phyloP scores from a whole-genome alignment of 805 yeast species.

The Candida tibetensis region DNA sequence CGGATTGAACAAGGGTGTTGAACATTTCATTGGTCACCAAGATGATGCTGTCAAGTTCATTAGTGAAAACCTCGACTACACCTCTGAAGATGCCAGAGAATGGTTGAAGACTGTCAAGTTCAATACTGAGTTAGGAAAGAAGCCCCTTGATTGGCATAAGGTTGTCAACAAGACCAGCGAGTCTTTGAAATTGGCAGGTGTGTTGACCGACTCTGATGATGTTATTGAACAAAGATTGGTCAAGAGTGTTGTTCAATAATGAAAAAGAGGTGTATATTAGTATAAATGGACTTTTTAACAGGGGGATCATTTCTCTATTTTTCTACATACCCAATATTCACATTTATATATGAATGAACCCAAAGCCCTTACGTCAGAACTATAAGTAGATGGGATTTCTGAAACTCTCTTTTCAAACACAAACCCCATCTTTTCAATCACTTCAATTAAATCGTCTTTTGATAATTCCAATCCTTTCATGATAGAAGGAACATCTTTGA shows the following conservation, averaged over 20 bases:
- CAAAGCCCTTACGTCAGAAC: constrained; percentile 47
- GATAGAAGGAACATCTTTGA: constrained; percentile 30
- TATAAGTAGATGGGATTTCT: constrained; percentile 49
- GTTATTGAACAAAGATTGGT: constrained; percentile 27
- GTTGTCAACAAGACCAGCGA: constrained; percentile 55
- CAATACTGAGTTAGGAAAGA: constrained; percentile 37
- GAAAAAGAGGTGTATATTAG: too few relatives aligned
- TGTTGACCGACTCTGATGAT: constrained; percentile 34
- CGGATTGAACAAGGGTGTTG: constrained; percentile 65
- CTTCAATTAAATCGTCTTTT: constrained; percentile 49
- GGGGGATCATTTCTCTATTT: constrained; percentile 12
- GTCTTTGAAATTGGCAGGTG: constrained; percentile 64
- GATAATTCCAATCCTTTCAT: constrained; percentile 59
- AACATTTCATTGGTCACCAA: constrained; percentile 55
- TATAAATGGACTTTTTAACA: too few relatives aligned
- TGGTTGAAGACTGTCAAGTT: constrained; percentile 83
- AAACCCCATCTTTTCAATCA: constrained; percentile 52
- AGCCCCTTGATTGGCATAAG: constrained; percentile 44
- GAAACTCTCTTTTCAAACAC: constrained; percentile 42
- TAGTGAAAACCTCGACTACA: constrained; percentile 66
- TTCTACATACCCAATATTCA: constrained; percentile 65
- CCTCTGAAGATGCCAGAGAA: constrained; percentile 69
- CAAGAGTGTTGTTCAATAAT: constrained; percentile 11
- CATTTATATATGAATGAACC: constrained; percentile 60
- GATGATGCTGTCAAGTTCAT: constrained; percentile 70